phyloP scores from a whole-genome alignment of 2,329 filamentous ascomycete genomes.

The Arthrobotrys sinensis region DNA sequence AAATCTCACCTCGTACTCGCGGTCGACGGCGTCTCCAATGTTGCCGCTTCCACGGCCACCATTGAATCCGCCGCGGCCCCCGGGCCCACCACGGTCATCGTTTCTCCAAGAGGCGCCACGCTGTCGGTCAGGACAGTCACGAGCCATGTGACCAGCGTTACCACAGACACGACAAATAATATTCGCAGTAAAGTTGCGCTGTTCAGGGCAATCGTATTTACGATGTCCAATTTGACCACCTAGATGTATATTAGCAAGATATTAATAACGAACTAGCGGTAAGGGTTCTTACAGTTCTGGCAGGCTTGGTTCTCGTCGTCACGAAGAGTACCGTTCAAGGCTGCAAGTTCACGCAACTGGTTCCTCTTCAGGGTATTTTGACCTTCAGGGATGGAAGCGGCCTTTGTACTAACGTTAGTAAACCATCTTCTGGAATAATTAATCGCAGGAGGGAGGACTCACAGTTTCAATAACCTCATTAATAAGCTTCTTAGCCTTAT shows the following conservation, averaged over 20 bases:
- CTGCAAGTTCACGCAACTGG: slow-evolving; percentile 95
- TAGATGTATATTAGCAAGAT: slow-evolving; percentile 64
- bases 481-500: slow-evolving; percentile 98
- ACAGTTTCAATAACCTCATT: slow-evolving; percentile 99
- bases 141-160: slow-evolving; percentile 97
- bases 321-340: slow-evolving; percentile 97
- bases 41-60: slow-evolving; percentile 70
- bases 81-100: slow-evolving; percentile 69
- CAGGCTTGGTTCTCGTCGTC: slow-evolving; percentile 99
- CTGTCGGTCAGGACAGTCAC: slow-evolving; percentile 95
- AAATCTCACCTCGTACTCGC: slow-evolving; percentile 88
- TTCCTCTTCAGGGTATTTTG: slow-evolving; percentile 99
- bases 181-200: slow-evolving; percentile 98
- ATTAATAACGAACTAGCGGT: slow-evolving; percentile 44
- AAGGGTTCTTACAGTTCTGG: slow-evolving; percentile 81
- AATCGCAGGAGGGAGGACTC: slow-evolving; percentile 71
- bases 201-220: slow-evolving; percentile 98
- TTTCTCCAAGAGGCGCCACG: slow-evolving; percentile 94
- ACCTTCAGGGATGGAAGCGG: slow-evolving; percentile 96
- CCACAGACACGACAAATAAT: slow-evolving; percentile 99
- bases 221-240: slow-evolving; percentile 97
- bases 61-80: slow-evolving; percentile 63
- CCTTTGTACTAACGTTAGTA: slow-evolving; percentile 73
- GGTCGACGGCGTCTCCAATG: slow-evolving; percentile 86
- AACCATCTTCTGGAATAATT: background rate